Conservation (phyloP, 2,329 filamentous ascomycete species). For the Neonectria ditissima region DNA sequence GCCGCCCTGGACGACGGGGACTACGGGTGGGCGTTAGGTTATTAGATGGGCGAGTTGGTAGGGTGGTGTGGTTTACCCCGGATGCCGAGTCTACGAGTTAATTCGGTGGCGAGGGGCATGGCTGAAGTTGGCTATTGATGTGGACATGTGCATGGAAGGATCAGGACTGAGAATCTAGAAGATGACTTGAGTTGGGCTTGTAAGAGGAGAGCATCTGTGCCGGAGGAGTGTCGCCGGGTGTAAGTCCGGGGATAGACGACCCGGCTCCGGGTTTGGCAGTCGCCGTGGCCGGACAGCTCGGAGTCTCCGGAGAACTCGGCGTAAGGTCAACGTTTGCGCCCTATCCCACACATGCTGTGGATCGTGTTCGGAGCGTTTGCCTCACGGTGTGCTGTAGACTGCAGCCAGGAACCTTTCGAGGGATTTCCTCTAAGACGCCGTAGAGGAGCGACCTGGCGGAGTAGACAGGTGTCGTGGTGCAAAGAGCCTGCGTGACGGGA, state of each 20-base stretch:
- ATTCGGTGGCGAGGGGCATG: background rate
- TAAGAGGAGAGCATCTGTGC: too few species aligned
- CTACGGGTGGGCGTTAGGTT: too few species aligned
- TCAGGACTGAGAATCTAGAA: background rate
- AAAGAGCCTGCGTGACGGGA: too few species aligned
- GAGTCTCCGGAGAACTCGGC: background rate
- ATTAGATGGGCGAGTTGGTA: too few species aligned
- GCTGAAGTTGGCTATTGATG: too few species aligned
- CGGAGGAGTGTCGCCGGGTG: too few species aligned
- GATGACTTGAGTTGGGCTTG: too few species aligned
- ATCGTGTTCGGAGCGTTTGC: background rate
- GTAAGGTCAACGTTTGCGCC: background rate
- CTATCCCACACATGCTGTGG: background rate
- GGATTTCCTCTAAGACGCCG: background rate
- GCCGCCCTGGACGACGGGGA: constrained; percentile 86
- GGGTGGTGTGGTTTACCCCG: background rate
- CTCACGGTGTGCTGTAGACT: background rate
- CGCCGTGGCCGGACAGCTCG: background rate
- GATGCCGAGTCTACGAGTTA: constrained; percentile 1
- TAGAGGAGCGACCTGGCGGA: background rate
- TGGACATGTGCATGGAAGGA: background rate
- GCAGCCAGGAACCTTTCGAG: background rate
- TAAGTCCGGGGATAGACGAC: background rate
- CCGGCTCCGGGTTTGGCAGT: background rate
- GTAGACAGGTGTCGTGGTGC: too few species aligned